These are phyloP conservation scores for Jaenimonas drosophilae DNA, from an alignment of 208 protist genomes.

Conservation along the genomic window DNA sequence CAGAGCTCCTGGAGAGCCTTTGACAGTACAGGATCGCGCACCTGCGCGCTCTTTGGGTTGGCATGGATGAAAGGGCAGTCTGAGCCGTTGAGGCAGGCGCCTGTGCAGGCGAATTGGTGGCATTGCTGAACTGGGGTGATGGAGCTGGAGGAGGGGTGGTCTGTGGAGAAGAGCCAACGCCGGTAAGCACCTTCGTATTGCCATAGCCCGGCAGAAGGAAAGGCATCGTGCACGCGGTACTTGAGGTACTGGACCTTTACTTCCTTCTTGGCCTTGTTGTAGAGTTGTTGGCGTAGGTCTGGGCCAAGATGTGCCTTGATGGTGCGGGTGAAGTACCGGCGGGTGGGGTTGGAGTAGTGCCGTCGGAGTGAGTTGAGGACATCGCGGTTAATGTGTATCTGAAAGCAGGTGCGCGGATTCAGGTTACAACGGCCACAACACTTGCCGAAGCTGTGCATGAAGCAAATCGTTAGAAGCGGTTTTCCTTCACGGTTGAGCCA, in stretches of 20 bases:
- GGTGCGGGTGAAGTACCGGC: constrained; percentile 31
- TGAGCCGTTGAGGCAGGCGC: constrained; percentile 17
- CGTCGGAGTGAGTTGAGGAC: constrained; percentile 30
- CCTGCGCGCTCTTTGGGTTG: constrained; percentile 21
- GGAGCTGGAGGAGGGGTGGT: constrained; percentile 9
- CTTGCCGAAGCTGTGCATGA: constrained; percentile 59
- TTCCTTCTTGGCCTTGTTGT: constrained; percentile 22
- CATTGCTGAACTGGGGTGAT: constrained; percentile 24
- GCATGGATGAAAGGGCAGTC: constrained; percentile 34
- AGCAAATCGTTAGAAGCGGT: constrained; percentile 36
- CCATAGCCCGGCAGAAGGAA: constrained; percentile 22
- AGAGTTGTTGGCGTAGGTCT: constrained; percentile 34
- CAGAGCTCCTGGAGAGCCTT: constrained; percentile 26
- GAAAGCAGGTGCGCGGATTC: constrained; percentile 33
- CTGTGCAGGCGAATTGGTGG: constrained; percentile 18
- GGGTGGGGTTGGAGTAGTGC: constrained; percentile 27
- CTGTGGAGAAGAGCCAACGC: constrained; percentile 34
- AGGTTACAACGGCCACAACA: constrained; percentile 26
- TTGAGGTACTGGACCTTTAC: constrained; percentile 54
- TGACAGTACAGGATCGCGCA: constrained; percentile 25
- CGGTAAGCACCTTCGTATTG: constrained; percentile 37
- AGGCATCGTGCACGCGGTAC: constrained; percentile 33
- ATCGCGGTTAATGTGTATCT: constrained; percentile 37
- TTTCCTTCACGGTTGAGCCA: constrained; percentile 42
- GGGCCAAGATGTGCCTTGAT: constrained; percentile 29